phyloP scores from a whole-genome alignment of 805 yeast species.

The Starmerella khaoyaiensis region DNA sequence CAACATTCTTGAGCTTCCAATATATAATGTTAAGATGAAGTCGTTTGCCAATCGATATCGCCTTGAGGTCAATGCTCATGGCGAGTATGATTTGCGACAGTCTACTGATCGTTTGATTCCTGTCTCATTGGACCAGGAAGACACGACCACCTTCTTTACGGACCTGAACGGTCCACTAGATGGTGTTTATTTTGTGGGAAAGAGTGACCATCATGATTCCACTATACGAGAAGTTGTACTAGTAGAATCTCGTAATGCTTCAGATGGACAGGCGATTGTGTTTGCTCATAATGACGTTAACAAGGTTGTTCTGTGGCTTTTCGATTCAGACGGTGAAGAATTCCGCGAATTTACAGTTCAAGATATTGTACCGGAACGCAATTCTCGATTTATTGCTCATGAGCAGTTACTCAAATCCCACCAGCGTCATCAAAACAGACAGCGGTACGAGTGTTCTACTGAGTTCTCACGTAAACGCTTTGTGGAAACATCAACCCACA shows the following conservation, averaged over 20 bases:
- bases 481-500: constrained; percentile 6
- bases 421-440: neutral
- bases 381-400: neutral
- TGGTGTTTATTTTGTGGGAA: constrained; percentile 12
- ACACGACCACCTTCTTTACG: constrained; percentile 7
- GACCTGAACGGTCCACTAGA: constrained; percentile 11
- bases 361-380: constrained; percentile 1
- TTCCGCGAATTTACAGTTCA: constrained; percentile 12
- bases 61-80: constrained; percentile 5
- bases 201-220: neutral
- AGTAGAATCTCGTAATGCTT: constrained; percentile 9
- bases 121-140: constrained; percentile 1
- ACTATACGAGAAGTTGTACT: constrained; percentile 6
- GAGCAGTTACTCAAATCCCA: constrained; percentile 6
- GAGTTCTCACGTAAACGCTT: constrained; percentile 9
- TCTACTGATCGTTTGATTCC: neutral
- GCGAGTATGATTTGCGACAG: constrained; percentile 3
- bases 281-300: constrained; percentile 3
- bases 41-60: neutral
- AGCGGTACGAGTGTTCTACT: constrained; percentile 1
- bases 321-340: constrained; percentile 13
- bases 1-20: neutral
- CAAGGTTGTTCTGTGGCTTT: constrained; percentile 11
- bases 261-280: constrained; percentile 6
- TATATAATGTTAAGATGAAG: constrained; percentile 4